Base-by-base conservation (phyloP, 1,139 yeast species). In the Nakaseomyces bracarensis region DNA sequence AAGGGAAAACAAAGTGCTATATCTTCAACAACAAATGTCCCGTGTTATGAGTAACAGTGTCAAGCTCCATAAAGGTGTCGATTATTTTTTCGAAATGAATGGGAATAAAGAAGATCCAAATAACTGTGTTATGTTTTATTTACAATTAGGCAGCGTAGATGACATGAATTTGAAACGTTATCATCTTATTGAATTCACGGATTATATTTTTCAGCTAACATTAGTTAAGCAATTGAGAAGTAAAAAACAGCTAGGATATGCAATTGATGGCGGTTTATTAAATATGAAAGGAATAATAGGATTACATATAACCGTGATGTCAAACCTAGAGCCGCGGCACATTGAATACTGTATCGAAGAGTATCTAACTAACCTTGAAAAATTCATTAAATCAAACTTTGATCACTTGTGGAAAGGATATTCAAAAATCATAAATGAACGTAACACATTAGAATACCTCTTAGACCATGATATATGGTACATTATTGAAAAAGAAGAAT, bases 201-300 rank as follows among this genome's bases (percentile, higher is more conserved):
- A 75, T 0, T 74, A 66, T 50, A 44, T 72, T 16, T 53, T 79
- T 49, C 61, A 70, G 0, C 51, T 64, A 7, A 58, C 66, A 5
- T 63, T 74, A n/a, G 58, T 63, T 1, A 58, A 68, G 3, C 75
- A 72, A 43, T 60, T 80, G 16, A 62, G 86, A 49, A 67, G 66
- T 16, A 70, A 68, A 45, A 69, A 67, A 43, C 81, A 77, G 50
- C 60, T 81, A 39, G 86, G 84, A 0, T 79, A 79, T 54, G 64
- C 70, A 6, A 74, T 78, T 0, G 49, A 70, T 4, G 72, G 77
- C 34, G 85, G 85, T 0, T 45, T 69, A n/a, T 62, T 81, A 47
- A 53, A 71, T 1, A 60, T 75, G 29, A 61, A 78, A 42, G 65
- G 68, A 15, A 70, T 77, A 0, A 55, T 73, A n/a, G 89, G 89